Conservation (phyloP, 106 monocot genomes). For the Acorus gramineus region DNA sequence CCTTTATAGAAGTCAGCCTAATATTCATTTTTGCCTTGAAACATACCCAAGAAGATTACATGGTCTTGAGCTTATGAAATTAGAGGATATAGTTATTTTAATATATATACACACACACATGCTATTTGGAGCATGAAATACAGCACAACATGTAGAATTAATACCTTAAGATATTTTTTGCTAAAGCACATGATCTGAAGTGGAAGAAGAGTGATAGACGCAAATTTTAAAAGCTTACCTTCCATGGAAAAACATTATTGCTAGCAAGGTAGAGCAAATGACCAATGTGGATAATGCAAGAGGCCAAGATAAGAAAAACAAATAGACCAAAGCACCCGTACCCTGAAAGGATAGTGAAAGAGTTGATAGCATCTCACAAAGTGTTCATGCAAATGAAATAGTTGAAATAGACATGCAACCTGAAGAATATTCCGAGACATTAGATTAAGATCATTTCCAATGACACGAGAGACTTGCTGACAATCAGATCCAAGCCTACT, state of each 20-base stretch:
- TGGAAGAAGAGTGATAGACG: no score
- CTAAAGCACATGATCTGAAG: no score
- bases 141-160: no score
- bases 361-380: neutral
- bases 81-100: no score
- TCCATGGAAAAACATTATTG: constrained; percentile 66
- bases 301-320: constrained; percentile 80
- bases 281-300: constrained; percentile 64
- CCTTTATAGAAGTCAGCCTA: no score
- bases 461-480: constrained; percentile 96
- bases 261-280: constrained; percentile 48
- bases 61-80: no score
- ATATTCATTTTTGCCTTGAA: no score
- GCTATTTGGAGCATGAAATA: no score
- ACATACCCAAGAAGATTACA: no score
- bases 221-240: constrained; percentile 23
- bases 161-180: no score
- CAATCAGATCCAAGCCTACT: constrained; percentile 96
- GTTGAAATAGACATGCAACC: constrained; percentile 21
- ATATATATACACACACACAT: no score
- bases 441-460: constrained; percentile 89
- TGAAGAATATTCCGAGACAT: constrained; percentile 84
- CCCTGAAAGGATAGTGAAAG: constrained; percentile 37
- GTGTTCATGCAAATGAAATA: no score
- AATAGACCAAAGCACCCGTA: constrained; percentile 61